Evolutionary conservation across 2,329 filamentous ascomycete species (phyloP).

Genomic region (Ceratocystis variospora): DNA sequence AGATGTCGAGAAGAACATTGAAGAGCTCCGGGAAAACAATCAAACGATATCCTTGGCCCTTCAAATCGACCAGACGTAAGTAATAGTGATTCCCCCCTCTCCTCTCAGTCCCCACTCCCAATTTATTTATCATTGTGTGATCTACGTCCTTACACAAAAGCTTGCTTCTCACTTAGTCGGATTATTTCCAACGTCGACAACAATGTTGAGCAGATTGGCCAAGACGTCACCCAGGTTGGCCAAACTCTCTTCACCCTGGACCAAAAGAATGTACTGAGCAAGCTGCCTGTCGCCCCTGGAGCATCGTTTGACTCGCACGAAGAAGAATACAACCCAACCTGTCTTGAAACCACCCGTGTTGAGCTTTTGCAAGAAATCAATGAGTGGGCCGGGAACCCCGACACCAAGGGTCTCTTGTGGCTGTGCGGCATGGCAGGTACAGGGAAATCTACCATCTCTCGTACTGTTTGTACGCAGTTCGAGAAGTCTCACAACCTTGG

Average conservation of each 20-base stretch:
- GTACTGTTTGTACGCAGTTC: slow-evolving; percentile 22
- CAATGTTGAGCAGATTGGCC: not conserved
- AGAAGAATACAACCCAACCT: slow-evolving; percentile 26
- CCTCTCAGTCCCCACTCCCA: not conserved
- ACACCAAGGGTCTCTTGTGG: slow-evolving; percentile 26
- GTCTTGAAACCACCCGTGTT: slow-evolving; percentile 25
- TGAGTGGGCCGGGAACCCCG: slow-evolving; percentile 23
- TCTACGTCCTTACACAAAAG: not conserved
- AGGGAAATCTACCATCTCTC: slow-evolving; percentile 30
- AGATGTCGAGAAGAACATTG: not conserved
- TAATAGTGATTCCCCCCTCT: not conserved
- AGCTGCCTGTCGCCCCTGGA: slow-evolving; percentile 19
- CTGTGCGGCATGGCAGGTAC: slow-evolving; percentile 30
- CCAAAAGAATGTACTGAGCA: not conserved
- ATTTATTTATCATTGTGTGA: not conserved
- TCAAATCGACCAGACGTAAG: not conserved
- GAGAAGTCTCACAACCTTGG: slow-evolving; percentile 21
- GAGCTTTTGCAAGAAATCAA: slow-evolving; percentile 25
- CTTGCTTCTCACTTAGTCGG: not conserved
- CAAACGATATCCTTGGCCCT: not conserved
- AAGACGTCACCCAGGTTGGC: not conserved
- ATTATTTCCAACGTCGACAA: not conserved
- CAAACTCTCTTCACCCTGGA: not conserved
- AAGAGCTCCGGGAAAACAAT: not conserved
- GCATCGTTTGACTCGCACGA: slow-evolving; percentile 28